Evolutionary conservation across 1,139 yeast genomes (phyloP), one percentile per base, ranked within the genome.

Genomic region (Pichia sp.): DNA sequence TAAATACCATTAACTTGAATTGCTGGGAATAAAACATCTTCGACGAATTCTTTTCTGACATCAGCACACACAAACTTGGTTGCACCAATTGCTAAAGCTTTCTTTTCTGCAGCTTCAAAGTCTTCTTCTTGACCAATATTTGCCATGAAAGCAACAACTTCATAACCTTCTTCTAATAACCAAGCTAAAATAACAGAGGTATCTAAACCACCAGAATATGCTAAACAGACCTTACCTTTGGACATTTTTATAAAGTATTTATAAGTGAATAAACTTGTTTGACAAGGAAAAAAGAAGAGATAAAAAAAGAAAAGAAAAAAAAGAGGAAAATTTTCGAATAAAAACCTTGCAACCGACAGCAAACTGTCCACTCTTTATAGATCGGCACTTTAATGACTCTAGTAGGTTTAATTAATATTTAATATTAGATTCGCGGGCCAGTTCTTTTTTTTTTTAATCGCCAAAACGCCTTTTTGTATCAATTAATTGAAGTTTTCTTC

Each of bases 71-170:
- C 95, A 70, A 87, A 93, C 73, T 93, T 91, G 66, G 96, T 81
- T 57, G 99, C 99, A 73, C 99, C 99, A 65, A 93, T 88, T 66
- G 93, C 89, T 65, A 91, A 76, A 31, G 99, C 99, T 77, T 93
- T 93, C 71, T 83, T 91, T 71, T 89, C 89, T 58, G 99, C 99
- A 57, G 93, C 99, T 59, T 84, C 96, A 65, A 93, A 93, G 73
- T 93, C 99, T 77, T 93, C 99, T 77, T 93, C 99, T 77, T 91
- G 98, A 64, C 98, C 99, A 66, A 91, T 90, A 73, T 93, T 85
- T 68, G 98, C 98, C 81, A 93, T 81, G 77, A 93, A 93, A 51
- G 98, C 97, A 68, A 93, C 84, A 55, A 93, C 99, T 74, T 93
- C 99, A 73, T 91, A 93, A 60, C 97, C 99, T 76, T 93, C 82